Evolutionary conservation across 805 yeast genomes (phyloP).

Genomic region (Wickerhamiella kazuoi): DNA sequence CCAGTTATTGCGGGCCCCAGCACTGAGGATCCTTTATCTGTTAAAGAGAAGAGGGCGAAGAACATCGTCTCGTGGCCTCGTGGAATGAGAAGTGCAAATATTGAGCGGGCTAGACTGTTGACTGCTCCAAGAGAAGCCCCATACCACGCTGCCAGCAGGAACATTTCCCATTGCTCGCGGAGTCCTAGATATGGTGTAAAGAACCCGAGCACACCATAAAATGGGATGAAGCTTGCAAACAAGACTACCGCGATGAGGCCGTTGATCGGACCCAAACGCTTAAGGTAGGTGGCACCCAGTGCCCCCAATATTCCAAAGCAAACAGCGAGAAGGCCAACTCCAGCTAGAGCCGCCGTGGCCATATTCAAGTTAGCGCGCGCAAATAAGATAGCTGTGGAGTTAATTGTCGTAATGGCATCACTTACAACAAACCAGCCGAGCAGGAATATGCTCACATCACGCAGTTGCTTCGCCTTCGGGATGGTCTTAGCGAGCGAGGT

Average conservation of each 20-base stretch:
- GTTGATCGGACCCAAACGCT: conserved; percentile 29
- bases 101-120: conserved; percentile 49
- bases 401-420: conserved; percentile 61
- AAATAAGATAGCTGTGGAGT: conserved; percentile 60
- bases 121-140: conserved; percentile 62
- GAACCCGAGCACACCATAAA: conserved; percentile 56
- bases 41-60: conserved; percentile 57
- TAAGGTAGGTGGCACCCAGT: conserved; percentile 32
- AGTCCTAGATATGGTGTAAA: conserved; percentile 37
- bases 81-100: conserved; percentile 54
- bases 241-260: conserved; percentile 38
- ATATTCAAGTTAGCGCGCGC: conserved; percentile 53
- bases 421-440: conserved; percentile 62
- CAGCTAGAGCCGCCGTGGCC: conserved; percentile 48
- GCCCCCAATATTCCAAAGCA: conserved; percentile 55
- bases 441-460: conserved; percentile 49
- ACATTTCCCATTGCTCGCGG: conserved; percentile 50
- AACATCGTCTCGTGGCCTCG: conserved; percentile 58
- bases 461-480: conserved; percentile 39
- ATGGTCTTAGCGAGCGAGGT: conserved; percentile 35
- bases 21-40: conserved; percentile 66
- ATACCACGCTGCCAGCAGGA: conserved; percentile 50
- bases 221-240: conserved; percentile 44
- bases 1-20: conserved; percentile 64
- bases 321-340: conserved; percentile 49